Evolutionary conservation across 2,329 filamentous ascomycete genomes (phyloP).

Genomic region (Albophoma yamanashiensis): DNA sequence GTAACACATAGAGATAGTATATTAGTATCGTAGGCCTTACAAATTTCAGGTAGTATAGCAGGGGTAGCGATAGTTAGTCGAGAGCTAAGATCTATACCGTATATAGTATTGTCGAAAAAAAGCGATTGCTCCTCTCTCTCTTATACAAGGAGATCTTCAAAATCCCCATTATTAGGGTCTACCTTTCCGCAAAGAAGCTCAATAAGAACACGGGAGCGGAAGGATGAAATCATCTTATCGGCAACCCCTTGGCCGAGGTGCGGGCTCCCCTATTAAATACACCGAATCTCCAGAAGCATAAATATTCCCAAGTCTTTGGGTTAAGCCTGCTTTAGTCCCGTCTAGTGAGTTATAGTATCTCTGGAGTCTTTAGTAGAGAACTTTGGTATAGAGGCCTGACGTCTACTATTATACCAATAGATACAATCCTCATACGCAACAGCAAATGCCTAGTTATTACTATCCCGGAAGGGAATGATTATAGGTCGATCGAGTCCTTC

Average conservation of each 20-base stretch:
- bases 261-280: background rate
- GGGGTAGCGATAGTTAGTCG: background rate
- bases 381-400: background rate
- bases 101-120: background rate
- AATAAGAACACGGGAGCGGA: conserved; percentile 1
- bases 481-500: background rate
- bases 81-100: background rate
- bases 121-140: conserved; percentile 1
- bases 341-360: background rate
- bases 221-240: background rate
- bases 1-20: background rate
- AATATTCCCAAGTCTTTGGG: background rate
- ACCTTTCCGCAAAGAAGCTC: conserved; percentile 2
- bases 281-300: conserved; percentile 2
- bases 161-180: background rate
- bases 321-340: background rate
- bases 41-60: background rate
- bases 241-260: conserved; percentile 1
- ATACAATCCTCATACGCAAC: background rate
- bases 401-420: background rate
- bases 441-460: background rate
- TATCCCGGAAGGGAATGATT: background rate
- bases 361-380: background rate
- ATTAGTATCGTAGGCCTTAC: background rate
- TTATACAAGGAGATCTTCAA: background rate